Base-by-base conservation (phyloP, 768 basidiomycete species). In the Paxillus rubicundulus region DNA sequence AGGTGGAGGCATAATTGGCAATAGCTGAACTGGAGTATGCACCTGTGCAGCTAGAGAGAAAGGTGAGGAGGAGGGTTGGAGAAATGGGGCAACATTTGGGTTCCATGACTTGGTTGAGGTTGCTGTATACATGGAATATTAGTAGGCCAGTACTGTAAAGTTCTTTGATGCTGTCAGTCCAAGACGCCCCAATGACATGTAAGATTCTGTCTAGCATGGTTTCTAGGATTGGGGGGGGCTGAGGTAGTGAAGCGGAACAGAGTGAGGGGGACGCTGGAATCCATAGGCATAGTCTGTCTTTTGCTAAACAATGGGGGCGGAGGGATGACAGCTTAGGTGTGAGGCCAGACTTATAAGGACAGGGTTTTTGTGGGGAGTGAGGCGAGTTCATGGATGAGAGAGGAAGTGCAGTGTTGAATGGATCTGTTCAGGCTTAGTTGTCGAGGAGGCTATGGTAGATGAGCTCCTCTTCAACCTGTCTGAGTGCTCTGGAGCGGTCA, bases 131-230 rank as follows among this genome's bases (percentile, higher is more conserved):
- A 27, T 80, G 78, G 39, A 43, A 81, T 0, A 62, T 50, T 0
- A 77, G 60, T 0, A 81, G 61, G 0, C 77, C 74, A 0, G 71
- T 49, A 0, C 72, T 72, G 48, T 81, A 79, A 0, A 67, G 60
- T n/a, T 67, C 66, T 1, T 55, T 47, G 0, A 75, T 79, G 13
- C 56, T 49, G 1, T 64, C 57, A 0, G 59, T 64, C 69, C 69
- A 77, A 0, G 66, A 63, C 0, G 43, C 36, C 0, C 28, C 34
- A n/a, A n/a, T n/a, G n/a, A n/a, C n/a, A n/a, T n/a, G n/a, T n/a
- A n/a, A n/a, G n/a, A n/a, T n/a, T n/a, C 61, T 58, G 0, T 56
- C 28, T 1, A 67, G 7, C 16, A 72, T 66, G 2, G 20, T 47
- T 4, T 50, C 33, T 14, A 40, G 18, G 32, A 43, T 6, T 10